Base-by-base conservation (phyloP, 2,329 filamentous ascomycete species). In the Eutypa lata region DNA sequence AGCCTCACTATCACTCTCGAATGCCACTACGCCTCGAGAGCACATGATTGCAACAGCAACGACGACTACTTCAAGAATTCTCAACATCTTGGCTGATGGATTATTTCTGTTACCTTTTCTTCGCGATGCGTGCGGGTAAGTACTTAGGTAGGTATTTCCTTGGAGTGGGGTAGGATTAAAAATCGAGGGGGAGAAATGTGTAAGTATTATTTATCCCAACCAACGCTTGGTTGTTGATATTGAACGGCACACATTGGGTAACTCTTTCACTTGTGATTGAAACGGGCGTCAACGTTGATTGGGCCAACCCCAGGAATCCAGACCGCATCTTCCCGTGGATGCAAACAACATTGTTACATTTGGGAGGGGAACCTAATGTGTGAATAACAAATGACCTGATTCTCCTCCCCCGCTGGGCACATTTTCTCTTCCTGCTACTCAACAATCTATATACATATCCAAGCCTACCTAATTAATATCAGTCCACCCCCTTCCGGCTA, bases 1-100 rank as follows among this genome's bases (percentile, higher is more conserved):
- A 78, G 81, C 53, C 64, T 82, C 47, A 81, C 78, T 0, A 21
- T 35, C 40, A n/a, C 48, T 45, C 13, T 24, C 48, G 21, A 45
- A 22, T 28, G 42, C 48, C 5, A 37, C 14, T n/a, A 14, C 48
- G 7, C 8, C 3, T 16, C 33, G 18, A 8, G 42, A 44, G 42
- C 42, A 45, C 22, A 3, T 13, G 8, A 45, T 11, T 2, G 42
- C 42, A n/a, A n/a, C n/a, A 28, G 22, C 22, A 19, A 45, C 5
- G 22, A 13, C 42, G 22, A 45, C 19, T 1, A 10, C 16, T 26
- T 10, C 7, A 22, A 45, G 21, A n/a, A 7, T 14, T 26, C 13
- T 18, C n/a, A 24, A n/a, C 42, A 45, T 45, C 22, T 45, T 22
- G 22, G 22, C 42, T n/a, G 5, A 7, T 14, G 35, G 13, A 18